Conservation (phyloP, 768 basidiomycete genomes). For the Podaxis rugospora region DNA sequence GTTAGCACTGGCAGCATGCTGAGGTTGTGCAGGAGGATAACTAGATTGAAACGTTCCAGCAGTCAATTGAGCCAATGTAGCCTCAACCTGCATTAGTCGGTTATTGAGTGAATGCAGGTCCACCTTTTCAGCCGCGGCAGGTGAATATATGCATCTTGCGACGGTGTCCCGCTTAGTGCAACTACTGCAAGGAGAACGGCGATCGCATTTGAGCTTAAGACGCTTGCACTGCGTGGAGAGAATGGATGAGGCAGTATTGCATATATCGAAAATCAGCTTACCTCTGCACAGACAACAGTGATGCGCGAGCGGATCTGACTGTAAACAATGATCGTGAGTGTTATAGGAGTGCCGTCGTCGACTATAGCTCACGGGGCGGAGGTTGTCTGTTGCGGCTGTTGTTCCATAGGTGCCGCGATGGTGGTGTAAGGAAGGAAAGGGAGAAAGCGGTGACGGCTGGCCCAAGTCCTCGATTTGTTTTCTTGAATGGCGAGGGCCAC, state of each 20-base stretch:
- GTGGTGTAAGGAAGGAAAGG: not conserved
- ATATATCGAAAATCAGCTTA: not conserved
- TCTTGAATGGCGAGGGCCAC: slow-evolving; percentile 7
- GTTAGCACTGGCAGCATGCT: not conserved
- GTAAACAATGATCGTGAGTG: slow-evolving; percentile 7
- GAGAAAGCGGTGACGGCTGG: slow-evolving; percentile 7
- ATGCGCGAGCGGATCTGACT: slow-evolving; percentile 16
- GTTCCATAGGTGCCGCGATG: slow-evolving; percentile 9
- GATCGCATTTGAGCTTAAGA: slow-evolving; percentile 81
- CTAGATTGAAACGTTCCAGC: slow-evolving; percentile 35
- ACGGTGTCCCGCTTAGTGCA: slow-evolving; percentile 80
- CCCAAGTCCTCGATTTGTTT: slow-evolving; percentile 12
- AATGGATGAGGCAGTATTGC: slow-evolving; percentile 6
- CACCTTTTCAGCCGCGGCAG: slow-evolving; percentile 85
- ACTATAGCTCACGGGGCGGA: slow-evolving; percentile 3
- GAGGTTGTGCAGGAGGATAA: slow-evolving; percentile 23
- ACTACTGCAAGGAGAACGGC: slow-evolving; percentile 70
- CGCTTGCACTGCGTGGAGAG: slow-evolving; percentile 67
- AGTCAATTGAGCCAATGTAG: slow-evolving; percentile 47
- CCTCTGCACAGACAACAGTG: slow-evolving; percentile 19
- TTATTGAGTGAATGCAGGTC: slow-evolving; percentile 84
- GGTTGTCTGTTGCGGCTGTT: slow-evolving; percentile 7
- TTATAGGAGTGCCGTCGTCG: too few species aligned
- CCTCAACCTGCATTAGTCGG: slow-evolving; percentile 68
- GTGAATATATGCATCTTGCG: slow-evolving; percentile 68